Conservation (phyloP, 2,329 filamentous ascomycete species). For the Clarireedia monteithiana region DNA sequence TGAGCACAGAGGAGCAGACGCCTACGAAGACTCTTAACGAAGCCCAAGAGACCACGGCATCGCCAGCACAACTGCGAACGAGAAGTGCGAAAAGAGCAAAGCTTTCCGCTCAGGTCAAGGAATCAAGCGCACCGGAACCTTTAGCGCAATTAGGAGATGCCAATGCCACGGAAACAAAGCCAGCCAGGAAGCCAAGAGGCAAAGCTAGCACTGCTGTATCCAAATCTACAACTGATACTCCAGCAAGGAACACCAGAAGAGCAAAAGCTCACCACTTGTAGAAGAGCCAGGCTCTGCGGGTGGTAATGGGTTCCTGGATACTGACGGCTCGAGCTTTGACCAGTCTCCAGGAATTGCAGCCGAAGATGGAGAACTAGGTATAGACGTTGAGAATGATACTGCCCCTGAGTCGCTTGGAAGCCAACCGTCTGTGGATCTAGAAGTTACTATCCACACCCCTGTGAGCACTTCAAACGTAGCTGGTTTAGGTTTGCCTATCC, state of each 20-base stretch:
- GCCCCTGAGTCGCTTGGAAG: background rate
- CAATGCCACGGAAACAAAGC: slow-evolving; percentile 14
- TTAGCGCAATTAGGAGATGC: slow-evolving; percentile 10
- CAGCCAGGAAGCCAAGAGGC: slow-evolving; percentile 6
- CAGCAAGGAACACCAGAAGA: slow-evolving; percentile 11
- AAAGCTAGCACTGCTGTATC: slow-evolving; percentile 8
- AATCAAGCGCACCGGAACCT: slow-evolving; percentile 4
- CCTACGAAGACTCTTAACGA: background rate
- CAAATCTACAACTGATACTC: slow-evolving; percentile 3
- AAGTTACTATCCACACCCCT: slow-evolving; percentile 9
- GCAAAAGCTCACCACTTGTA: slow-evolving; percentile 31
- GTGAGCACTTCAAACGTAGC: background rate
- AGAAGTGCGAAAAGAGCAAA: background rate
- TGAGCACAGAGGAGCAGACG: slow-evolving; percentile 6
- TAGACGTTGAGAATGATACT: slow-evolving; percentile 1
- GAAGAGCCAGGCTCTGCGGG: slow-evolving; percentile 26
- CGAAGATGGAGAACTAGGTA: slow-evolving; percentile 1
- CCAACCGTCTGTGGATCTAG: background rate
- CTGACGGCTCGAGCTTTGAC: background rate
- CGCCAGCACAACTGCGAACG: background rate
- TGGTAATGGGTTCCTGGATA: slow-evolving; percentile 28
- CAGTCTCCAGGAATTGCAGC: background rate
- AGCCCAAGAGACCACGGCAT: background rate
- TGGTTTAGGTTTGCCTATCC: background rate
- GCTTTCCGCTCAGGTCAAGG: background rate